A percentile compares a stretch with the other conserved stretches of the same genome.
phyloP scores from a whole-genome alignment of 257 asterid genomes.

The Parsonsia alboflavescens region DNA sequence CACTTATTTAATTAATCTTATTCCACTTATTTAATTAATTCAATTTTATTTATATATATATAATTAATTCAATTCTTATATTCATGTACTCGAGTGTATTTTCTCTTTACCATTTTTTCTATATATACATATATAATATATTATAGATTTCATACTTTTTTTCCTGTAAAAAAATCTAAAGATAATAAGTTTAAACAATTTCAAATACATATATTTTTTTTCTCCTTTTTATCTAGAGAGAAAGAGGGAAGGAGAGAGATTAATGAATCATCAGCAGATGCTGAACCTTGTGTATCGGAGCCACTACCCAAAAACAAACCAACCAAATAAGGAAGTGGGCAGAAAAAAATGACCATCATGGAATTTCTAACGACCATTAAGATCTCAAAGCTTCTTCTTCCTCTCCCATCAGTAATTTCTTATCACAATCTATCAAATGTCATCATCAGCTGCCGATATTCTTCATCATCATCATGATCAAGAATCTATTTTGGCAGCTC shows the following conservation, averaged over 20 bases:
- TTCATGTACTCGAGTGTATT: too few relatives aligned
- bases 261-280: background rate
- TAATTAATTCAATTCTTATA: too few relatives aligned
- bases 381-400: background rate
- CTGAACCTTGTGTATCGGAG: slow-evolving; percentile 24
- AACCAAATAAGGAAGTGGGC: slow-evolving; percentile 15
- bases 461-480: background rate
- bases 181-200: too few relatives aligned
- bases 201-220: background rate
- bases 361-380: background rate
- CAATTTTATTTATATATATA: too few relatives aligned
- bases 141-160: too few relatives aligned
- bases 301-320: slow-evolving; percentile 21
- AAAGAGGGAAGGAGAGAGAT: background rate
- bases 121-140: too few relatives aligned
- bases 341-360: slow-evolving; percentile 9
- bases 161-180: too few relatives aligned
- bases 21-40: too few relatives aligned
- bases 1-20: too few relatives aligned
- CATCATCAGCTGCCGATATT: background rate
- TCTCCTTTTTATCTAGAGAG: background rate
- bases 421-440: slow-evolving; percentile 2
- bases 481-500: background rate
- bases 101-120: too few relatives aligned
- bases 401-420: background rate